Evolutionary conservation across 192 early-diverging fungal genomes (phyloP).

Genomic region (Backusella macrospora): DNA sequence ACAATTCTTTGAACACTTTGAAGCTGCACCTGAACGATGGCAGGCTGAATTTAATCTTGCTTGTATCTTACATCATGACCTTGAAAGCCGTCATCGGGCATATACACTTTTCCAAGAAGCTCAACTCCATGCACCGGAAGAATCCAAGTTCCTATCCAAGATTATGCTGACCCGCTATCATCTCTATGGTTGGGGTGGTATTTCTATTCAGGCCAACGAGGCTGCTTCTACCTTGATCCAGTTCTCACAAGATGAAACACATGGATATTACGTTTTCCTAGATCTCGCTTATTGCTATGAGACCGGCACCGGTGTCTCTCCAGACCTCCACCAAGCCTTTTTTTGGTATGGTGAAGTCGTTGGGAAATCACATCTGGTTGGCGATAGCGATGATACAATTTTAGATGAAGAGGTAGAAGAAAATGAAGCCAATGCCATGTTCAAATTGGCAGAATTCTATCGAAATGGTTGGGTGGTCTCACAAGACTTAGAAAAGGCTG

Average conservation of each 20-base stretch:
- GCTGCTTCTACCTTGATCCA: slow-evolving; percentile 21
- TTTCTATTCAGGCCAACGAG: slow-evolving; percentile 24
- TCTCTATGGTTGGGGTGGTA: slow-evolving; percentile 38
- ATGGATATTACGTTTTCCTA: slow-evolving; percentile 24
- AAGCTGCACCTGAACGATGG: slow-evolving; percentile 18
- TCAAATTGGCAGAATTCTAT: slow-evolving; percentile 37
- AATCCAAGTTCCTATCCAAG: slow-evolving; percentile 11
- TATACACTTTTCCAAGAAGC: slow-evolving; percentile 19
- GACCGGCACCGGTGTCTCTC: slow-evolving; percentile 31
- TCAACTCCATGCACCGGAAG: slow-evolving; percentile 25
- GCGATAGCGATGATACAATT: background rate
- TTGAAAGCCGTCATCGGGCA: slow-evolving; percentile 23
- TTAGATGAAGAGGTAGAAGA: slow-evolving; percentile 39
- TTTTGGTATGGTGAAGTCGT: slow-evolving; percentile 32
- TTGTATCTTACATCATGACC: slow-evolving; percentile 35
- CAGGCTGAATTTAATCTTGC: slow-evolving; percentile 37
- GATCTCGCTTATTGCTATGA: slow-evolving; percentile 41
- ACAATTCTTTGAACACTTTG: background rate
- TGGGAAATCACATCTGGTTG: background rate
- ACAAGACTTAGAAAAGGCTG: slow-evolving; percentile 28
- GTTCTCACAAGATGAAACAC: slow-evolving; percentile 26
- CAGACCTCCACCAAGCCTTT: slow-evolving; percentile 34
- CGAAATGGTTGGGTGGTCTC: slow-evolving; percentile 24
- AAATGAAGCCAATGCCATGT: slow-evolving; percentile 34
- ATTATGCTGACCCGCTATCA: slow-evolving; percentile 38